phyloP scores from a whole-genome alignment of 164 flowering plant species.

The Vitis labrusca region DNA sequence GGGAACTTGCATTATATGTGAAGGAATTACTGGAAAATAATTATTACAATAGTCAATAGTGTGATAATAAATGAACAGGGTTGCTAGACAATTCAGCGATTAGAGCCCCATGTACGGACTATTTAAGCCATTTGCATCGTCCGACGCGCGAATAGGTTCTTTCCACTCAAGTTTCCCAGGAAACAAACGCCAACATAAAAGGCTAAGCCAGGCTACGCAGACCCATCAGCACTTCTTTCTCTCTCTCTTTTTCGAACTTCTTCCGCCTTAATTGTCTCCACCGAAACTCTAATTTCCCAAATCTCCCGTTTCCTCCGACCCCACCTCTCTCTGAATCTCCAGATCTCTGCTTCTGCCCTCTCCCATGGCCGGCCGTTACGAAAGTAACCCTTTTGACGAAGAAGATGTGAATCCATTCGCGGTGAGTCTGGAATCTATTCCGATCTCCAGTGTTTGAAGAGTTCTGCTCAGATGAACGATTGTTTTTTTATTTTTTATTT shows the following conservation, averaged over 20 bases:
- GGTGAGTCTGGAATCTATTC: conserved; percentile 18
- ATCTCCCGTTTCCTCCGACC: not conserved
- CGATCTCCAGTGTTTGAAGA: not conserved
- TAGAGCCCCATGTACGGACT: too few species aligned
- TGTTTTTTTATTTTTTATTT: not conserved
- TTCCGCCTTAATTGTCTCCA: too few species aligned
- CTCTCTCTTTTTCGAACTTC: conserved; percentile 1
- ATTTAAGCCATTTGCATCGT: too few species aligned
- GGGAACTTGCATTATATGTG: too few species aligned
- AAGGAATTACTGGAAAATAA: too few species aligned
- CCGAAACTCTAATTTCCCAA: not conserved
- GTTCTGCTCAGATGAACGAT: too few species aligned
- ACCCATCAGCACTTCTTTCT: not conserved
- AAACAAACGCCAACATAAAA: conserved; percentile 6
- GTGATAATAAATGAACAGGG: too few species aligned
- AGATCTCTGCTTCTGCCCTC: conserved; percentile 5
- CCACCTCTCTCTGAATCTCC: not conserved
- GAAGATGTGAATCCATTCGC: conserved; percentile 53
- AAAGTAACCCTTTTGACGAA: conserved; percentile 48
- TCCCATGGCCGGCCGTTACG: conserved; percentile 41
- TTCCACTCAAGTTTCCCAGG: conserved; percentile 8
- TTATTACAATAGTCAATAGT: too few species aligned
- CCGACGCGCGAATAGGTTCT: conserved; percentile 4
- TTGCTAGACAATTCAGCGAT: too few species aligned
- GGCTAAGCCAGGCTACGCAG: not conserved